Evolutionary conservation across 179 eudicot genomes (phyloP).

Genomic region (Kewa caespitosa): DNA sequence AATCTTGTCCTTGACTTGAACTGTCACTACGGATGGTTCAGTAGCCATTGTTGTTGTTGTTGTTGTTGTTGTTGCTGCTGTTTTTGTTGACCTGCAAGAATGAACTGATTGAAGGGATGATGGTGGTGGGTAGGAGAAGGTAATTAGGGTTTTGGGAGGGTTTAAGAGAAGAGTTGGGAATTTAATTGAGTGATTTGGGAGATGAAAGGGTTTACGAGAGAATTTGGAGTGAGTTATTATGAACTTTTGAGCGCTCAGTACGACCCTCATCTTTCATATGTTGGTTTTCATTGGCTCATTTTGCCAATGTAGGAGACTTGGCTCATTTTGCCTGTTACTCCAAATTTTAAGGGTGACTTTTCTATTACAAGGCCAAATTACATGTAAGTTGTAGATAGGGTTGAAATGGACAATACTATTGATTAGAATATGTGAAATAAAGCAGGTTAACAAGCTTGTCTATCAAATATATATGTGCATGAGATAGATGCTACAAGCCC

Average conservation of each 20-base stretch:
- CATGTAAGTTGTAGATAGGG: no score
- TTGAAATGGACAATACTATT: no score
- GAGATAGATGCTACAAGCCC: no score
- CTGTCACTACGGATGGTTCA: constrained; percentile 23
- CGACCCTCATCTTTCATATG: constrained; percentile 22
- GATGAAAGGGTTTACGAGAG: not conserved
- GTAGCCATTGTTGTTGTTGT: constrained; percentile 31
- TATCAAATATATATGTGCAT: no score
- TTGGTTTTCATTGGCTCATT: not conserved
- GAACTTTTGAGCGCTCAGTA: constrained; percentile 11
- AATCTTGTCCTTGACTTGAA: constrained; percentile 62
- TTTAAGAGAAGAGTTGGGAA: constrained; percentile 28
- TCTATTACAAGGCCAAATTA: no score
- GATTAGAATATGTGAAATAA: no score
- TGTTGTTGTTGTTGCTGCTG: no score
- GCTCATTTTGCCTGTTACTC: no score
- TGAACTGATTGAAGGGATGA: not conserved
- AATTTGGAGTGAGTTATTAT: constrained; percentile 6
- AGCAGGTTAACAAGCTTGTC: no score
- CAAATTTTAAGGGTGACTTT: no score
- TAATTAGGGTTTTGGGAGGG: constrained; percentile 39
- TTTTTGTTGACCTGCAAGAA: constrained; percentile 24
- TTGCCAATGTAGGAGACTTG: no score
- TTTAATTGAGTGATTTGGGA: not conserved
- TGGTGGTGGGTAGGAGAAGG: not conserved